Base-by-base conservation (phyloP, 1,284 basidiomycete species). In the Moniliophthora roreri region DNA sequence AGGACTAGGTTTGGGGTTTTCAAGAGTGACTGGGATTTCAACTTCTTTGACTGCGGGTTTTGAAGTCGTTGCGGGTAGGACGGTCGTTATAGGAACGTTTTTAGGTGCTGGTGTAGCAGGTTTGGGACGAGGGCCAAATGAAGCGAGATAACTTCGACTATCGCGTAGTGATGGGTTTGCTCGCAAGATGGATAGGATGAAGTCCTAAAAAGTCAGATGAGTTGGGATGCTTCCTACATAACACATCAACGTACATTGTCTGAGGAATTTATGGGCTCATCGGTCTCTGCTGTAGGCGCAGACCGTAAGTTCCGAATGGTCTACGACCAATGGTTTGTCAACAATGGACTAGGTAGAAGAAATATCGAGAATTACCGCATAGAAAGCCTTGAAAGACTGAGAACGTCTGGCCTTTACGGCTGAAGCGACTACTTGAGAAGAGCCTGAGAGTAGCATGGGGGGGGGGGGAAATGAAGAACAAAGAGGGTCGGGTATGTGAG, bases 151-250 rank as follows among this genome's bases (percentile, higher is more conserved):
- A 0, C 87, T 85, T 55, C 87, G 88, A 37, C 93, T 91, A 70
- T 99, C 97, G 61, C 97, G 81, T 52, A 89, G 72, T 1, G 96
- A 98, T 8, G 97, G 95, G 57, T 93, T 94, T 35, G 97, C 91
- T 59, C 91, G 87, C 51, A 99, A 80, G 63, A 99, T 91, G 46
- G 94, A 96, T 50, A 99, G 76, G 67, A 99, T 96, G 66, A 99
- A 95, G 66, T 98, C 95, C 95, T 99, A 68, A 32, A 56, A 58
- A 54, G 51, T 15, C 40, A 4, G 34, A 37, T 39, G 20, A 53
- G 48, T 53, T 18, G 50, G 34, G 36, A 39, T 50, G 39, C 34
- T 42, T 42, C 48, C 57, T 16, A 32, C 41, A 16, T 41, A 47
- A 45, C 21, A 20, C 24, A 35, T 23, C 5, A 50, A 67, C 76